A percentile compares a stretch with the other conserved stretches of the same genome.
Conservation (phyloP, 345 rosid species). For the Rhizophora apiculata region DNA sequence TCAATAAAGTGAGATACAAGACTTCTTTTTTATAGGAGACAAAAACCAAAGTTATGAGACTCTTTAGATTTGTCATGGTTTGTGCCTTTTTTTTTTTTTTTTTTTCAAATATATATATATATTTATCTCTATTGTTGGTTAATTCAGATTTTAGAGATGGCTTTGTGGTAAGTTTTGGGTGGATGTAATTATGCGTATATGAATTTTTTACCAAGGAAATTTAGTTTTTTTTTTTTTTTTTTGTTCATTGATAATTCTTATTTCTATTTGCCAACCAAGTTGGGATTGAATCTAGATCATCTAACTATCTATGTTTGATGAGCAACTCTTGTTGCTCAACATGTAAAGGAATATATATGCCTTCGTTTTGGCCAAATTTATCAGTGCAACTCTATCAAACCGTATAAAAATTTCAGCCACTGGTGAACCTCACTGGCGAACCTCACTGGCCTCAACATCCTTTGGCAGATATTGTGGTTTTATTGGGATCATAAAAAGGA, state of each 20-base stretch:
- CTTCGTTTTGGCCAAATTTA: too few species aligned
- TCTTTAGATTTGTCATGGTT: constrained; percentile 3
- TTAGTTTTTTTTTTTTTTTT: background rate
- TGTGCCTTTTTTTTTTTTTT: background rate
- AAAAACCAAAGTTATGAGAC: background rate
- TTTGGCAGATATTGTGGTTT: constrained; percentile 5
- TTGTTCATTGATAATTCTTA: background rate
- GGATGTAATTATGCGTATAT: constrained; percentile 27
- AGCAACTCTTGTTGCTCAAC: too few species aligned
- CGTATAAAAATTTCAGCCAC: background rate
- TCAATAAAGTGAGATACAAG: constrained; percentile 27
- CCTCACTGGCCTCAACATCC: background rate
- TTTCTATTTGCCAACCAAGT: too few species aligned
- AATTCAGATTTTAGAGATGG: constrained; percentile 1
- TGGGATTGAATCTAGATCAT: too few species aligned
- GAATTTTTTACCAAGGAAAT: constrained; percentile 8
- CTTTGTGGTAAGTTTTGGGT: constrained; percentile 9
- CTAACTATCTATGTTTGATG: too few species aligned
- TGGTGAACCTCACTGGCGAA: background rate
- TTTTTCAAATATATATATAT: background rate
- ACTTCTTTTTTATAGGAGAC: background rate
- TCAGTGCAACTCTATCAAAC: background rate
- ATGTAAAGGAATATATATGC: too few species aligned
- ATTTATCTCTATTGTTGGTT: background rate
- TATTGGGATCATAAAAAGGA: constrained; percentile 27